Evolutionary conservation across 1,284 basidiomycete genomes (phyloP), one percentile per base, ranked within the genome.

Genomic region (Kwoniella shivajii): DNA sequence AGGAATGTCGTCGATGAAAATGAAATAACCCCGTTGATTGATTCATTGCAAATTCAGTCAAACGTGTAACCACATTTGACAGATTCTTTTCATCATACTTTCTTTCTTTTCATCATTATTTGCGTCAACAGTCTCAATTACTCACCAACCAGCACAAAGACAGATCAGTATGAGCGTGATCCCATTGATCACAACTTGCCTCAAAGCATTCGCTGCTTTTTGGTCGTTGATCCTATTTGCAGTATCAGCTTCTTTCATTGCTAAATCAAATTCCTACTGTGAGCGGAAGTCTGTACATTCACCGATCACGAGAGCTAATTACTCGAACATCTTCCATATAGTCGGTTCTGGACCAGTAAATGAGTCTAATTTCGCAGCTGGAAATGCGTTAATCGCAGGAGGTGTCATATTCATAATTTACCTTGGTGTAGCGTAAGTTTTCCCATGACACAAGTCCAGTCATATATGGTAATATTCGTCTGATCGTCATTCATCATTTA

Each of bases 351-450:
- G 42, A 31, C 45, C 27, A 10, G 46, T 60, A 41, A 55, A 57
- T 47, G 46, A 56, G 46, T 63, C 57, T 24, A 57, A 61, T 37
- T 59, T 70, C 56, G 62, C 61, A 46, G 56, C 59, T 22, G 71
- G 59, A 31, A 71, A 67, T 34, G 73, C 69, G 11, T 47, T 70
- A 26, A 62, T 75, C 43, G 73, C 73, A 0, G 62, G 65, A 37
- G 63, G 64, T 18, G 44, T 70, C 6, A 33, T 73, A 18, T 47
- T 59, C 27, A 46, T 66, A 44, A 5, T 73, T 26, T 75, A 69
- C 59, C 65, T 68, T 27, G n/a, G 57, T 36, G 62, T 56, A 3
- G 61, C 60, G 72, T 72, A 47, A 60, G 71, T 66, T 33, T 3
- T 16, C 33, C 24, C 16, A 4, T 27, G 34, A 7, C 18, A 24